Evolutionary conservation across 2,329 filamentous ascomycete genomes (phyloP).

Genomic region (Cucurbitaria berberidis): DNA sequence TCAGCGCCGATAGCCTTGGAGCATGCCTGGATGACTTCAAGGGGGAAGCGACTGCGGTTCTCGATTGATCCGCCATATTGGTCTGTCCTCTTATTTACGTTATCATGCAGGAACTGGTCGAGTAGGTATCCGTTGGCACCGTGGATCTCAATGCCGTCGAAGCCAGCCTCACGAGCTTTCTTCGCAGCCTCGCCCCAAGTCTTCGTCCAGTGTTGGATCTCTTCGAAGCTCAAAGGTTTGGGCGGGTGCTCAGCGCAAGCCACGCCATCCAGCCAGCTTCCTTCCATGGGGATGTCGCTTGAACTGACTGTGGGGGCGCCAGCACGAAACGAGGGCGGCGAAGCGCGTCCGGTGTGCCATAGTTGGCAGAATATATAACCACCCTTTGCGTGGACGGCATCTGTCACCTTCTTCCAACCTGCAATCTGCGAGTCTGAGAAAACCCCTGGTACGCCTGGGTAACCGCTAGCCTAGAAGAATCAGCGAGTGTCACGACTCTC

Average conservation of each 20-base stretch:
- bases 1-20: slow-evolving; percentile 43
- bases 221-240: slow-evolving; percentile 46
- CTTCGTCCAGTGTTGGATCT: slow-evolving; percentile 48
- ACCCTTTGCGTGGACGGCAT: slow-evolving; percentile 59
- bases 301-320: slow-evolving; percentile 47
- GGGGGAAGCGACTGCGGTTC: slow-evolving; percentile 61
- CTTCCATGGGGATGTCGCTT: slow-evolving; percentile 51
- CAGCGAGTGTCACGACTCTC: neutral
- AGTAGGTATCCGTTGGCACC: slow-evolving; percentile 55
- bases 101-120: slow-evolving; percentile 60
- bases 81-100: slow-evolving; percentile 58
- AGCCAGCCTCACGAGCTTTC: slow-evolving; percentile 45
- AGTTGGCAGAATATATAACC: slow-evolving; percentile 56
- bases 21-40: slow-evolving; percentile 57
- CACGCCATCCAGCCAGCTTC: slow-evolving; percentile 49
- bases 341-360: slow-evolving; percentile 57
- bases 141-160: slow-evolving; percentile 51
- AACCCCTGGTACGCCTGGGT: slow-evolving; percentile 42
- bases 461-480: slow-evolving; percentile 49
- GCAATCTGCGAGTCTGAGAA: slow-evolving; percentile 51
- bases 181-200: slow-evolving; percentile 50
- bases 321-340: slow-evolving; percentile 48
- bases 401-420: slow-evolving; percentile 59
- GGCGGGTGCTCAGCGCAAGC: slow-evolving; percentile 45
- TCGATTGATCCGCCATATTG: slow-evolving; percentile 59